Base-by-base conservation (phyloP, 495 filamentous ascomycete genomes). In the Penicilliopsis zonata region DNA sequence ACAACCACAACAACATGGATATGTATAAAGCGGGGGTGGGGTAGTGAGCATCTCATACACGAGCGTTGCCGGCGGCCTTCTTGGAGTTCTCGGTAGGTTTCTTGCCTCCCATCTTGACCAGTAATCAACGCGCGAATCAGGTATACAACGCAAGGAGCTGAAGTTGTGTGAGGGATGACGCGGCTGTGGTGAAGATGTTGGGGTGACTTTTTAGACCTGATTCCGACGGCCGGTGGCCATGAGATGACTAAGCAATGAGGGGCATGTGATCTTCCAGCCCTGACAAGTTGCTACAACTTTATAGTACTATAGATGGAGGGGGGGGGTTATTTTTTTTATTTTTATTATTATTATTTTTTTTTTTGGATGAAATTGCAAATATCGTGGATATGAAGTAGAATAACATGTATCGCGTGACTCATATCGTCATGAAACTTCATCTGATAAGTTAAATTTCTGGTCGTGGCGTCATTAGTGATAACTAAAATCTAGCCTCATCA, bases 61-160 rank as follows among this genome's bases (percentile, higher is more conserved):
- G 65, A 44, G 88, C 86, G 47, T 96, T 83, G 42, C 90, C 92
- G 2, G 74, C 72, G 0, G 65, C 87, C 63, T 96, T 96, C 67
- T 94, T 96, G 46, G 73, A 79, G 60, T 78, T 82, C 42, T 86
- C 82, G 9, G 64, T 71, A 34, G 59, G 64, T 59, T 85, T 92
- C 59, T 83, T 84, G 28, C 54, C 54, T 44, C 37, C 56, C 59
- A 63, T 63, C 30, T 37, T 58, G 19, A 23, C 25, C 9, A 35
- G 5, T 15, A 35, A 13, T 12, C 18, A 18, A 1, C 4, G 9
- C n/a, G 17, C 7, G 13, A 13, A n/a, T 12, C 13, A 9, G 13
- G 29, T 19, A 8, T 12, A 17, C 13, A 19, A 17, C 10, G 30
- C 13, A 21, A 31, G 9, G 9, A 9, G 13, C 13, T 9, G 12